Percentiles rank a stretch among this genome's conserved stretches.
phyloP scores from a whole-genome alignment of 2,329 filamentous ascomycete species.

The Exophiala spinifera region DNA sequence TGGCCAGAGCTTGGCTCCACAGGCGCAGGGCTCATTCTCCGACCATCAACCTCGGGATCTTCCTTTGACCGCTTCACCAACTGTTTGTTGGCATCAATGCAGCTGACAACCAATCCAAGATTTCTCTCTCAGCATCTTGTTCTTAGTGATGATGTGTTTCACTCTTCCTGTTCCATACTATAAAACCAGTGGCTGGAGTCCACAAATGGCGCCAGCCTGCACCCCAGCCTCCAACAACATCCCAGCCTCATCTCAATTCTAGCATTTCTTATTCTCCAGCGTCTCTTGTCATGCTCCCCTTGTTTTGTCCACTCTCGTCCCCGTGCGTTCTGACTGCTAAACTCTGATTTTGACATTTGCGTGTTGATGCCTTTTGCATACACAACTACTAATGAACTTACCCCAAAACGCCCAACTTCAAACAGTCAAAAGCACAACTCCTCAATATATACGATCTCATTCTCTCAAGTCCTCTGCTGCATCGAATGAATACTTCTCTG shows the following conservation, averaged over 20 bases:
- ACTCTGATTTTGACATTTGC: slow-evolving; percentile 19
- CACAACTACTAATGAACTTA: slow-evolving; percentile 32
- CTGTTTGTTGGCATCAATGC: slow-evolving; percentile 4
- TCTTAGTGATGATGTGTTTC: slow-evolving; percentile 18
- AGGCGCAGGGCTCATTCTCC: slow-evolving; percentile 1
- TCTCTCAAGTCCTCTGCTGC: slow-evolving; percentile 48
- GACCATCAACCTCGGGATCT: slow-evolving; percentile 5
- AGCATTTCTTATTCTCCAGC: slow-evolving; percentile 17
- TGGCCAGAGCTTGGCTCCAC: not conserved
- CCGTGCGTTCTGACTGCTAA: slow-evolving; percentile 19
- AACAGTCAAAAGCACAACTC: slow-evolving; percentile 43
- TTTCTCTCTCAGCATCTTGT: not conserved
- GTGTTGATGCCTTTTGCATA: slow-evolving; percentile 19
- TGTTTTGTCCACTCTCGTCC: slow-evolving; percentile 16
- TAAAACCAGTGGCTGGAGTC: slow-evolving; percentile 14
- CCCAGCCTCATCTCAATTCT: slow-evolving; percentile 24
- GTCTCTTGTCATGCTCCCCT: slow-evolving; percentile 7
- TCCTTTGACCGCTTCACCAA: slow-evolving; percentile 2
- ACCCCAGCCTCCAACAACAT: slow-evolving; percentile 27
- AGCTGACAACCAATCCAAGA: slow-evolving; percentile 3
- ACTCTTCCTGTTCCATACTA: slow-evolving; percentile 17
- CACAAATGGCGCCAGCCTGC: not conserved
- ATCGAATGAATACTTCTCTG: slow-evolving; percentile 49
- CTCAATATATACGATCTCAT: slow-evolving; percentile 42
- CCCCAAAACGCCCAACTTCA: slow-evolving; percentile 32